Base-by-base conservation (phyloP, 495 filamentous ascomycete species). In the Podospora anserina region DNA sequence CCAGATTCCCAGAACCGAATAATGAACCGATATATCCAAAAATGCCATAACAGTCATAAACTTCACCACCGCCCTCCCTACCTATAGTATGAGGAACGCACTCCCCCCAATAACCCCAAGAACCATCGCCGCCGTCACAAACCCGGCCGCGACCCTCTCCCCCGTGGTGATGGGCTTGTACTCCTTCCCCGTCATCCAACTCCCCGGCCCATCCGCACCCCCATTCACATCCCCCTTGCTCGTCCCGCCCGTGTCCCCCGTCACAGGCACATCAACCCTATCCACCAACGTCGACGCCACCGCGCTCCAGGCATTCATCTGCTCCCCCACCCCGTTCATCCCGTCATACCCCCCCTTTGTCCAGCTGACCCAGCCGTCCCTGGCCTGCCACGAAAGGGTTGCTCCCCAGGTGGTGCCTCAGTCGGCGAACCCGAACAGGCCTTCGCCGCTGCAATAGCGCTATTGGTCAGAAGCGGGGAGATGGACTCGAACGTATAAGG, bases 291-390 rank as follows among this genome's bases (percentile, higher is more conserved):
- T 87, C 7, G 89, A 85, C 78, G 89, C 86, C 54, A 96, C 82
- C 1, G 88, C 88, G 30, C 86, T 86, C 44, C 95, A 77, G 4
- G 89, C 89, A 66, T 85, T 85, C 87, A 92, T 88, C 79, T 92
- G 89, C 77, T 90, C 79, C n/a, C 90, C 89, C 2, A 91, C 86
- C 32, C 89, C 90, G 1, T 73, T 72, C 4, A 74, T 64, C 3
- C 78, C 79, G 64, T 81, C 81, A 57, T 80, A 83, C 0, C 53
- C 70, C 11, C 66, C 74, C 62, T 69, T 68, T 5, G 79, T 81
- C 84, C 85, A 82, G 68, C 82, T 86, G 72, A 83, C 27, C 82
- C 82, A n/a, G 81, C 82, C 4, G 82, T 85, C 34, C 82, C 82
- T 1, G 78, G 62, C 34, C 72, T 79, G 55, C 87, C 87, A 34